These are phyloP conservation scores for Colletotrichum cereale DNA, from an alignment of 2,329 filamentous ascomycete species.

Conservation along the genomic window DNA sequence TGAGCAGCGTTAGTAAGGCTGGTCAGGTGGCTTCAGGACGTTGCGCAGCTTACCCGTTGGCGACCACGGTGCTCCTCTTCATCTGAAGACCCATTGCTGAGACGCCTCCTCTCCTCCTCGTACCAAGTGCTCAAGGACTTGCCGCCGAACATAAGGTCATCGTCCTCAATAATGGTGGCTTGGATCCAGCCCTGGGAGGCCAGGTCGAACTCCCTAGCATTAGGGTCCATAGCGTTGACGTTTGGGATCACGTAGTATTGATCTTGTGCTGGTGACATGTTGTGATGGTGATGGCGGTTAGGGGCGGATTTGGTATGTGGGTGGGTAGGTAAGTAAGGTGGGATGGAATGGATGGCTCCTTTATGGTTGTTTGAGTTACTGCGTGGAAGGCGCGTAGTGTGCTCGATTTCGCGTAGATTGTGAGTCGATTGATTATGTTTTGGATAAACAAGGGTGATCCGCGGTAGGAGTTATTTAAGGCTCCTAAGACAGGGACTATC, in stretches of 20 bases:
- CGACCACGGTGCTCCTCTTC: constrained; percentile 55
- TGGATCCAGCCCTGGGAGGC: constrained; percentile 61
- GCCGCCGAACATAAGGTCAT: constrained; percentile 71
- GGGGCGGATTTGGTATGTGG: constrained; percentile 1
- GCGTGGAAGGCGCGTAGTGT: constrained; percentile 19
- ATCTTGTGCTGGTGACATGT: constrained; percentile 38
- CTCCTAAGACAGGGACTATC: constrained; percentile 22
- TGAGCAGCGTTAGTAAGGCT: constrained; percentile 23
- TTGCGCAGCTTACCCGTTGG: constrained; percentile 49
- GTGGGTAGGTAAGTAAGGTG: constrained; percentile 1
- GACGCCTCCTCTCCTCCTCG: constrained; percentile 66
- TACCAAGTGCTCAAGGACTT: constrained; percentile 71
- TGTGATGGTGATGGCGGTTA: constrained; percentile 26
- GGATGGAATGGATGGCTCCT: constrained; percentile 29
- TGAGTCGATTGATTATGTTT: constrained; percentile 29
- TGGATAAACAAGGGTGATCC: constrained; percentile 30
- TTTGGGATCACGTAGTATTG: constrained; percentile 50
- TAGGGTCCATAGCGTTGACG: constrained; percentile 49
- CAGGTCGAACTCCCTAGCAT: constrained; percentile 51
- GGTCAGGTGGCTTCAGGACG: background rate
- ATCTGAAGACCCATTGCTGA: constrained; percentile 55
- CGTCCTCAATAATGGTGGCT: constrained; percentile 70
- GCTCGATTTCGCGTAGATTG: constrained; percentile 29
- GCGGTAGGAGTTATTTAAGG: constrained; percentile 34
- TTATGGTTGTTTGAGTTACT: constrained; percentile 32